Base-by-base conservation (phyloP, 345 rosid species). In the Rhodomyrtus tomentosa region DNA sequence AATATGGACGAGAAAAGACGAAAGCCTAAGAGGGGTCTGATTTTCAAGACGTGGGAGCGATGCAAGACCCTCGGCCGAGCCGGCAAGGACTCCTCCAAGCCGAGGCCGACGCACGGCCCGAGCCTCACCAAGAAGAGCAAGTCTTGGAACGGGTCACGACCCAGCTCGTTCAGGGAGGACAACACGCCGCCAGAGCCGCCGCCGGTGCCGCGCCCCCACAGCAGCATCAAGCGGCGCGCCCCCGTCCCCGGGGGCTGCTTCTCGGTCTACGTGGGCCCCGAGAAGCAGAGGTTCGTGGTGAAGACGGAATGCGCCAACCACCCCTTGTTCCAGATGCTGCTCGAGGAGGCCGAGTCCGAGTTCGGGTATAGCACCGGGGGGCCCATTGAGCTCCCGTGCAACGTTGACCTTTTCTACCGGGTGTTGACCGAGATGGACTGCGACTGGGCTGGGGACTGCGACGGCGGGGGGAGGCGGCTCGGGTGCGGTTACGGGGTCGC, bases 311-410 rank as follows among this genome's bases (percentile, higher is more conserved):
- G 82, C 32, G 93, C 89, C 8, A 94, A 91, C 85, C 98, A 93
- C 84, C 94, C 94, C 13, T 83, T 90, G 52, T 94, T 94, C 90
- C 89, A 80, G 91, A 48, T 87, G 73, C 85, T 94, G 86, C 90
- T 94, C 10, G 95, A 94, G 83, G 96, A 94, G 81, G 96, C 96
- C 4, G 95, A 92, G 87, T 84, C 87, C 13, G 96, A 93, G 84
- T 93, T 87, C 50, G 98, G 98, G 13, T 93, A 84, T 84, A 79
- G 59, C 81, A 87, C 89, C 81, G 86, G 88, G 7, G 96, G 96
- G 1, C 98, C 98, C 7, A 68, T 94, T 15, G 86, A 87, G 81
- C 94, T 94, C 38, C 98, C 98, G 3, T 94, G 98, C 87, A 88
- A 87, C 73, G 94, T 93, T 10, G 92, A 91, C 40, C 68, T 89